phyloP scores from a whole-genome alignment of 2,329 filamentous ascomycete species.

The Talaromyces sp. region DNA sequence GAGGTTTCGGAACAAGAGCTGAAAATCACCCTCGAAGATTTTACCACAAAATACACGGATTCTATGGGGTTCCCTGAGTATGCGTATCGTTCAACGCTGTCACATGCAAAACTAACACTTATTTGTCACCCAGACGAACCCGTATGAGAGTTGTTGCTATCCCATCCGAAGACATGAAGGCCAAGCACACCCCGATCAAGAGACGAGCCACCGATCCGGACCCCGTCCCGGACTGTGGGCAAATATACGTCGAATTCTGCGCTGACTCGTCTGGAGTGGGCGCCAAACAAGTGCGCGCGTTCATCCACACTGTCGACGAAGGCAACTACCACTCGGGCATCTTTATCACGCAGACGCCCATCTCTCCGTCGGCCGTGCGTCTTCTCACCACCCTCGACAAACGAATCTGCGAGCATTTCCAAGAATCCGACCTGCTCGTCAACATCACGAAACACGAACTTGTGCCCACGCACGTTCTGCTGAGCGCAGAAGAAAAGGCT shows the following conservation, averaged over 20 bases:
- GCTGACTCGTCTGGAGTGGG: constrained; percentile 67
- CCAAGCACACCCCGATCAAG: constrained; percentile 70
- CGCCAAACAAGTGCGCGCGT: constrained; percentile 85
- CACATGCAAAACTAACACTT: neutral
- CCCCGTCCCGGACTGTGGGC: constrained; percentile 70
- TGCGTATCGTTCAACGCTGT: constrained; percentile 23
- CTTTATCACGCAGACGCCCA: constrained; percentile 74
- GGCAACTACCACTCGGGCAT: constrained; percentile 86
- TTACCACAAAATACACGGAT: constrained; percentile 65
- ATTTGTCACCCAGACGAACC: constrained; percentile 56
- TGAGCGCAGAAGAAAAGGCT: constrained; percentile 84
- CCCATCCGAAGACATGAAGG: constrained; percentile 76
- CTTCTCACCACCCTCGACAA: constrained; percentile 71
- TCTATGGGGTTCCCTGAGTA: constrained; percentile 72
- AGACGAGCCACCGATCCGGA: constrained; percentile 60
- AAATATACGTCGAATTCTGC: constrained; percentile 91
- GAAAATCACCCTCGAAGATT: constrained; percentile 76
- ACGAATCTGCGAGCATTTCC: constrained; percentile 86
- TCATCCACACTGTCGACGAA: constrained; percentile 73
- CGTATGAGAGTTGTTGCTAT: constrained; percentile 84
- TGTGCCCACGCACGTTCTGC: constrained; percentile 85
- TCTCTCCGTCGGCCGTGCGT: constrained; percentile 83
- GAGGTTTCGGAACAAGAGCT: constrained; percentile 85
- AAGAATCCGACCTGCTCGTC: constrained; percentile 90
- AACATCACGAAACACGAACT: constrained; percentile 98